A percentile compares a stretch with the other conserved stretches of the same genome.
Conservation (phyloP, 495 filamentous ascomycete genomes). For the Barbatosphaeria neglecta region DNA sequence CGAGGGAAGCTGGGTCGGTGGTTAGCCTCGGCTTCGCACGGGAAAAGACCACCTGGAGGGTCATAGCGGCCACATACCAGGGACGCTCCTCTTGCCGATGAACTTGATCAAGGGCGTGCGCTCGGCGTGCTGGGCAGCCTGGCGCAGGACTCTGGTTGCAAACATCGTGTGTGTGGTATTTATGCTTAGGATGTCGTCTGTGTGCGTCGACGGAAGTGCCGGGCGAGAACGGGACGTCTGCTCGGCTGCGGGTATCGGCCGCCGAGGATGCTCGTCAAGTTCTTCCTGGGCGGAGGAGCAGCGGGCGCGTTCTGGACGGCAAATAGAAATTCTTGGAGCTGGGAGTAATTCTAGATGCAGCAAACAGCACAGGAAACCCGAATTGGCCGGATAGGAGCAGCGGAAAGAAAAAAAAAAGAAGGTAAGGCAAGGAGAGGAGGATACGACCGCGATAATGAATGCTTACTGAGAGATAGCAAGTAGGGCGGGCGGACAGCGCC, state of each 20-base stretch:
- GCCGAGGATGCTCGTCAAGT: neutral
- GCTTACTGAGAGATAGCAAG: neutral
- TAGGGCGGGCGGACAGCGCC: neutral
- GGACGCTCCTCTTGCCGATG: constrained; percentile 73
- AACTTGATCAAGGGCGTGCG: constrained; percentile 84
- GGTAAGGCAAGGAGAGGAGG: neutral
- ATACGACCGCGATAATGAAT: too few relatives aligned
- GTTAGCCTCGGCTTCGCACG: neutral
- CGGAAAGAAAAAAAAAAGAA: neutral
- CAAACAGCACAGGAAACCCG: too few relatives aligned
- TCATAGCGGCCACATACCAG: constrained; percentile 49
- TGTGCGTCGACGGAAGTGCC: neutral
- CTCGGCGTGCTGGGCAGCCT: constrained; percentile 47
- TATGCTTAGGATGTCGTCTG: neutral
- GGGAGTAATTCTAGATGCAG: too few relatives aligned
- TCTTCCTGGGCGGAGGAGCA: neutral
- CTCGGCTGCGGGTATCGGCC: neutral
- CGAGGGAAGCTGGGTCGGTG: constrained; percentile 46
- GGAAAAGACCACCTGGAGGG: too few relatives aligned
- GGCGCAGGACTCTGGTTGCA: constrained; percentile 53
- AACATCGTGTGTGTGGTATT: constrained; percentile 35
- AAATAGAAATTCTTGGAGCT: neutral
- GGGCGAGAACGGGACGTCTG: neutral
- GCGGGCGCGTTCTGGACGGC: neutral
- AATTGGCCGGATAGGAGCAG: too few relatives aligned